These are phyloP conservation scores for Trichoderma sp. DNA, from an alignment of 2,329 filamentous ascomycete genomes.

Conservation along the genomic window DNA sequence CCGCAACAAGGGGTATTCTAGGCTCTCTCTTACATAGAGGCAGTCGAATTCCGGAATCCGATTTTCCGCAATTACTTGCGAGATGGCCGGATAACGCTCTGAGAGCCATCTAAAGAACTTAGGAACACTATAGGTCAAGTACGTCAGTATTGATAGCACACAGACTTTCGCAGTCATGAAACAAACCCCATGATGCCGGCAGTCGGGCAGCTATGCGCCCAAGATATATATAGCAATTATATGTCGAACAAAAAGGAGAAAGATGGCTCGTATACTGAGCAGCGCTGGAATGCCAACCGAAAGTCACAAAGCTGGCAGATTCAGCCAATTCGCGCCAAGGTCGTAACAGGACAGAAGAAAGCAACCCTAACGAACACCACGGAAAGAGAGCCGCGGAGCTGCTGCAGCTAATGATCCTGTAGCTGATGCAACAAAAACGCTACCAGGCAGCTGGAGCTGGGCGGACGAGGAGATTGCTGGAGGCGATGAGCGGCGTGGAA, in stretches of 20 bases:
- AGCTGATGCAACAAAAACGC: not conserved
- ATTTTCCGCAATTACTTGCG: constrained; percentile 97
- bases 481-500: constrained; percentile 2
- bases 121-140: constrained; percentile 55
- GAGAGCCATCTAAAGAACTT: constrained; percentile 99
- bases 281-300: not conserved
- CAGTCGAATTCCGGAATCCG: constrained; percentile 98
- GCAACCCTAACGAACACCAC: constrained; percentile 13
- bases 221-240: not conserved
- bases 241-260: constrained; percentile 6
- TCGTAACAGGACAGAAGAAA: constrained; percentile 5
- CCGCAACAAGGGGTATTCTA: not conserved
- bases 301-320: constrained; percentile 7
- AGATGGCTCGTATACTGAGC: not conserved
- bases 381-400: not conserved
- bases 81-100: constrained; percentile 97
- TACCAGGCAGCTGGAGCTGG: not conserved
- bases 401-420: constrained; percentile 2
- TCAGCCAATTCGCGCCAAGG: not conserved
- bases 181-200: constrained; percentile 37
- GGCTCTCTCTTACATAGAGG: constrained; percentile 70
- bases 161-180: not conserved
- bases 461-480: not conserved
- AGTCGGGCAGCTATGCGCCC: not conserved
- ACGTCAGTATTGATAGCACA: constrained; percentile 26